Evolutionary conservation across 1,284 basidiomycete genomes (phyloP), one percentile per base, ranked within the genome.

Genomic region (Ganoderma multipileum): DNA sequence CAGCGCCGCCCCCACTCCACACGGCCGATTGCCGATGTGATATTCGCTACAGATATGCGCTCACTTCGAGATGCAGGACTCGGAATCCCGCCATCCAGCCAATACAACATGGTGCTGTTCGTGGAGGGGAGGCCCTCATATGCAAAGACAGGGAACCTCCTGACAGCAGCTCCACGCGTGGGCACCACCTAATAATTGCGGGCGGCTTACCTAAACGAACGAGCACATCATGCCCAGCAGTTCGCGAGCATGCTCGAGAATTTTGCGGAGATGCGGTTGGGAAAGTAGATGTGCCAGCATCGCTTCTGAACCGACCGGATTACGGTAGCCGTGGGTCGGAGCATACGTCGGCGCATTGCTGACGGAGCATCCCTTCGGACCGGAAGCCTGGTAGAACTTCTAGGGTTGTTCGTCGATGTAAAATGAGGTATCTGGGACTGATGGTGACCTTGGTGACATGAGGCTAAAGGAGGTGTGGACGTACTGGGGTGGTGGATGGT

Each of bases 281-380:
- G 26, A 20, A 44, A 44, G 42, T 47, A 33, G 52, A 55, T 55
- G 52, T 55, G 52, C 28, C 52, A 33, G 52, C 26, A 33, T 55
- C 30, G 52, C 52, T 55, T 55, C 33, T 38, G 30, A 20, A 58
- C 18, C 28, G 55, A 23, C 30, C 33, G 52, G 55, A 58, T 58
- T 33, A 38, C 55, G 36, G 30, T 38, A n/a, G 20, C 18, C 4
- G 33, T 28, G 11, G 9, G 55, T 38, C 55, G 55, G 55, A 58
- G 55, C 55, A 57, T 57, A n/a, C 55, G 55, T 57, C 55, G 55
- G 55, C 8, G 23, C 47, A 26, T 50, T 11, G 47, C 47, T 50
- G 47, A 50, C 47, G 12, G 47, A 26, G 47, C 47, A 33, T n/a
- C 26, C 47, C 5, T 50, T 50, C 47, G 47, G 23, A 12, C 47